phyloP scores from a whole-genome alignment of 371 early-diverging fungal genomes.

The Apophysomyces trapeziformis region DNA sequence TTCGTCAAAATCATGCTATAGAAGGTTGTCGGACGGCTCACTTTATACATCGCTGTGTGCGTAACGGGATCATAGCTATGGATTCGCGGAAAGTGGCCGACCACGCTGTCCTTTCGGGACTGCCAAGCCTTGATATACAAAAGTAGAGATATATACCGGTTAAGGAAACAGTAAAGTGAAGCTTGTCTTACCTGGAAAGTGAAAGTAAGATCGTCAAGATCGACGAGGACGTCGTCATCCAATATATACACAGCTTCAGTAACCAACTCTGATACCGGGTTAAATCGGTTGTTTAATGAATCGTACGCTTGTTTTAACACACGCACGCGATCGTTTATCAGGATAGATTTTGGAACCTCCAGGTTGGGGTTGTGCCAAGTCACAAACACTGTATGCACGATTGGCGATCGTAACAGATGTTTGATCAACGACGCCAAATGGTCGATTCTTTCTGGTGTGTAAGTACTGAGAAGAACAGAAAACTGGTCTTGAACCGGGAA shows the following conservation, averaged over 20 bases:
- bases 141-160: neutral
- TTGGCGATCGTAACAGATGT: conserved; percentile 33
- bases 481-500: conserved; percentile 38
- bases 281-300: conserved; percentile 51
- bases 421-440: conserved; percentile 37
- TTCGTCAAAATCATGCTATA: conserved; percentile 53
- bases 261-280: conserved; percentile 32
- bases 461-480: conserved; percentile 53
- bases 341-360: conserved; percentile 28
- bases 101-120: conserved; percentile 34
- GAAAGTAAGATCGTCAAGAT: conserved; percentile 39
- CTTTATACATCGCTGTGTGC: conserved; percentile 25
- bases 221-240: conserved; percentile 48
- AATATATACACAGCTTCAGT: conserved; percentile 49
- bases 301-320: conserved; percentile 41
- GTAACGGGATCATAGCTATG: conserved; percentile 35
- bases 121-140: conserved; percentile 31
- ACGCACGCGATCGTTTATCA: conserved; percentile 24
- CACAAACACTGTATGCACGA: conserved; percentile 43
- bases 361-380: conserved; percentile 56
- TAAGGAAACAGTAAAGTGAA: neutral
- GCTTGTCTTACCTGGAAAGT: conserved; percentile 32
- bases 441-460: conserved; percentile 52
- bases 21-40: conserved; percentile 20
- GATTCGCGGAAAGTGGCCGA: conserved; percentile 50